Base-by-base conservation (phyloP, 2,329 filamentous ascomycete genomes). In the Fusarium robinianum region DNA sequence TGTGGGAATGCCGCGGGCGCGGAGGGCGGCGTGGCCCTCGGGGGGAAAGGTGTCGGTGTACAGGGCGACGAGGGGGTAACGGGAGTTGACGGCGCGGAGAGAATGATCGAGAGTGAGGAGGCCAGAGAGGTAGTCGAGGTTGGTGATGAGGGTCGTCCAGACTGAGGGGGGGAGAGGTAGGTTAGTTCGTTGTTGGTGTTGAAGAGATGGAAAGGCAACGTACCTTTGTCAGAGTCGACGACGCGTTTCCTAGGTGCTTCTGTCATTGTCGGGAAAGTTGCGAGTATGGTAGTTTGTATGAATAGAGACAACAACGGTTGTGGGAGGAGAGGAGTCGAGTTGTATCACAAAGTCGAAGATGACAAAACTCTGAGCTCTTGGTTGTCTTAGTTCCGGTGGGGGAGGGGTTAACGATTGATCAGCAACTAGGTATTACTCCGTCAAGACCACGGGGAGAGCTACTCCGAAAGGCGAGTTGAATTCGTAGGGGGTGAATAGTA, bases 91-190 rank as follows among this genome's bases (percentile, higher is more conserved):
- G 54, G 77, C 75, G 61, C 83, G 83, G 57, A 95, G 81, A 30
- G 87, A 88, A 70, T 87, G 81, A 64, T 90, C 79, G 50, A 96
- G 85, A 2, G 88, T 90, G 41, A 95, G 76, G 36, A 95, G 84
- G 32, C 90, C 90, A 5, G 87, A 79, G 49, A 95, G 83, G 69
- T 95, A 95, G 60, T 78, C 77, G 34, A 81, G 83, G 71, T 94
- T 95, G 47, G 90, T 95, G 65, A 96, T 90, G 56, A 95, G 78
- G 8, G 85, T 88, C 18, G 88, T 89, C 89, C 89, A 96, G 65
- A 94, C 89, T 88, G 66, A 23, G 5, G n/a, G 15, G 26, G 24
- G 30, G 36, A 27, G 49, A 41, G 39, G 41, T 35, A 40, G 41
- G n/a, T 21, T 47, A 6, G 33, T 46, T 36, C 47, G 39, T 33